Evolutionary conservation across 202 grass and related monocot genomes (phyloP).

Genomic region (Dendrocalamus latiflorus): DNA sequence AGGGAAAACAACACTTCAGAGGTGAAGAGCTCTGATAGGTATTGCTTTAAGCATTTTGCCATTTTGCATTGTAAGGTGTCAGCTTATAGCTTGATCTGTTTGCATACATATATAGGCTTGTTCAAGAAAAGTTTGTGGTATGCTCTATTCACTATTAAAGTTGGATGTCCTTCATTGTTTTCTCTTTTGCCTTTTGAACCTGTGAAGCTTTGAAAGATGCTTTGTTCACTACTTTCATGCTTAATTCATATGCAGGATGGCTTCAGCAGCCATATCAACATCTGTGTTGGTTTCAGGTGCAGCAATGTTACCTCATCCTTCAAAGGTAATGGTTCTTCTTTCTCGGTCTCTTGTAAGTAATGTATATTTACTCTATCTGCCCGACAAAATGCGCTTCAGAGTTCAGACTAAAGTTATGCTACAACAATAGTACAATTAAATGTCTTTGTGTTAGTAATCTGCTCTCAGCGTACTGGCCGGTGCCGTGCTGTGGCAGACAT

Average conservation of each 20-base stretch:
- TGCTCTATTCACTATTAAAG: not conserved
- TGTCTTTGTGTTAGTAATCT: not conserved
- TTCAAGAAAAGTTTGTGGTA: not conserved
- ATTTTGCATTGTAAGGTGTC: not conserved
- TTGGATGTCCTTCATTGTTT: not conserved
- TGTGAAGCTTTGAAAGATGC: not conserved
- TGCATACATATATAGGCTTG: conserved; percentile 6
- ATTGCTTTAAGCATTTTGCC: conserved; percentile 13
- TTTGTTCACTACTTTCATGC: conserved; percentile 11
- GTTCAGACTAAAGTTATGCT: not conserved
- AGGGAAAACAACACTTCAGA: conserved; percentile 22
- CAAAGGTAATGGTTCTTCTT: conserved; percentile 55
- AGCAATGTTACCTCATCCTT: conserved; percentile 89
- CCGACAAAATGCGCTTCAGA: not conserved
- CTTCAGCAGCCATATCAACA: conserved; percentile 29
- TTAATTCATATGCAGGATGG: conserved; percentile 55
- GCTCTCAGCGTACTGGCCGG: not conserved
- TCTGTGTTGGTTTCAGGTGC: conserved; percentile 73
- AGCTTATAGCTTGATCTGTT: conserved; percentile 19
- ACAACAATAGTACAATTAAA: not conserved
- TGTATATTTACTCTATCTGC: not conserved
- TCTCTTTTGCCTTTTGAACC: conserved; percentile 10
- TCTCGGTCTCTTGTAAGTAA: not conserved
- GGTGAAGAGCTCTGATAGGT: conserved; percentile 50
- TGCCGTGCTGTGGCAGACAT: not conserved